These are phyloP conservation scores for Suillus placidus DNA, from an alignment of 768 basidiomycete genomes.

Conservation along the genomic window DNA sequence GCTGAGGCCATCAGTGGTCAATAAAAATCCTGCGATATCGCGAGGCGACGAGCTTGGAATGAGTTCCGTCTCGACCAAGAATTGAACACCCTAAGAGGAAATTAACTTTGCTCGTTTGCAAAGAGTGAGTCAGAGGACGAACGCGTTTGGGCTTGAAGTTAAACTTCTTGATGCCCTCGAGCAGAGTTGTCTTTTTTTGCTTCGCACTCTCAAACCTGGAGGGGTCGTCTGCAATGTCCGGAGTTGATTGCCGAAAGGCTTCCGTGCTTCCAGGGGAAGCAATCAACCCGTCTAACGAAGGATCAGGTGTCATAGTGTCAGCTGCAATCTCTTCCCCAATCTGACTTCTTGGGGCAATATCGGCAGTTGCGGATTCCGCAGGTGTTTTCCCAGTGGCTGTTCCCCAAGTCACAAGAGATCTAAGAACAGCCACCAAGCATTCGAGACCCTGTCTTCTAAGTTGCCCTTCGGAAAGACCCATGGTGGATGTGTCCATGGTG, in stretches of 20 bases:
- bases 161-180: conserved; percentile 97
- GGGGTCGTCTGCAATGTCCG: conserved; percentile 88
- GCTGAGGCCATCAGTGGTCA: conserved; percentile 88
- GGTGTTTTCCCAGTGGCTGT: conserved; percentile 47
- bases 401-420: conserved; percentile 92
- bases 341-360: conserved; percentile 48
- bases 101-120: background rate
- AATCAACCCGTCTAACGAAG: conserved; percentile 57
- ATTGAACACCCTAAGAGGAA: conserved; percentile 75
- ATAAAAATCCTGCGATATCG: conserved; percentile 84
- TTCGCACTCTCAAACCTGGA: conserved; percentile 93
- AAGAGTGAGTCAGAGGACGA: conserved; percentile 31
- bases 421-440: conserved; percentile 84
- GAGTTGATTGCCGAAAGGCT: conserved; percentile 65
- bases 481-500: conserved; percentile 64
- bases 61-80: conserved; percentile 86
- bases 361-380: conserved; percentile 42
- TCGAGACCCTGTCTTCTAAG: conserved; percentile 93
- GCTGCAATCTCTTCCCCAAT: conserved; percentile 54
- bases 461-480: conserved; percentile 80
- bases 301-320: conserved; percentile 58
- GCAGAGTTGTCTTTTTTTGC: conserved; percentile 90
- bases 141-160: conserved; percentile 99
- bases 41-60: conserved; percentile 71
- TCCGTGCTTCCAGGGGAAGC: conserved; percentile 52